phyloP scores from a whole-genome alignment of 1,139 yeast species.

The Pichia sp. region DNA sequence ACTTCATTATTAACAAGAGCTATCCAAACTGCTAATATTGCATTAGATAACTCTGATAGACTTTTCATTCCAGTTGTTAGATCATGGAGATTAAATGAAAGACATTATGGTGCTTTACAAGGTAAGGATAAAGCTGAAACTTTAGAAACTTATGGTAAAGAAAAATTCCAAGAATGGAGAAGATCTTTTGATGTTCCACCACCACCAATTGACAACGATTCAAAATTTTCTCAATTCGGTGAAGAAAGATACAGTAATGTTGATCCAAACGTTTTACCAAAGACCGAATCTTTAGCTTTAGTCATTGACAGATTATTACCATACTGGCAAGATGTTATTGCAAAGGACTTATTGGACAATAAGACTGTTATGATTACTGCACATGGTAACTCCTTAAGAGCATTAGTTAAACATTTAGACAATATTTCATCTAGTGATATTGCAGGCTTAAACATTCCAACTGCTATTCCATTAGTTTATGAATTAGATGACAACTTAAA shows the following conservation, averaged over 20 bases:
- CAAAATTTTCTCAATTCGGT: slow-evolving; percentile 77
- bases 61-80: slow-evolving; percentile 89
- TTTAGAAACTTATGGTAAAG: slow-evolving; percentile 80
- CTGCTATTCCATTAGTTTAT: slow-evolving; percentile 97
- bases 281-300: slow-evolving; percentile 89
- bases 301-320: slow-evolving; percentile 97
- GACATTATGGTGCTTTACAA: slow-evolving; percentile 98
- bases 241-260: slow-evolving; percentile 80
- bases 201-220: slow-evolving; percentile 72
- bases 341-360: slow-evolving; percentile 75
- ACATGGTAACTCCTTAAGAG: slow-evolving; percentile 98
- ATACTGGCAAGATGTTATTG: slow-evolving; percentile 93
- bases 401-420: slow-evolving; percentile 93
- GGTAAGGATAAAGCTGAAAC: slow-evolving; percentile 98
- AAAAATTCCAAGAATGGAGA: slow-evolving; percentile 96
- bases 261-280: slow-evolving; percentile 82
- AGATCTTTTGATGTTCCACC: slow-evolving; percentile 98
- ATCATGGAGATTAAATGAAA: slow-evolving; percentile 97
- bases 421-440: slow-evolving; percentile 87
- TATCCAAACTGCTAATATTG: slow-evolving; percentile 95
- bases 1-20: slow-evolving; percentile 94
- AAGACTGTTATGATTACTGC: slow-evolving; percentile 93
- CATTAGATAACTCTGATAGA: slow-evolving; percentile 83
- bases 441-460: slow-evolving; percentile 93
- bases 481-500: slow-evolving; percentile 83